Evolutionary conservation across 1,139 yeast species (phyloP), one percentile per base, ranked within the genome.

Genomic region (Lodderomyces elongisporus): DNA sequence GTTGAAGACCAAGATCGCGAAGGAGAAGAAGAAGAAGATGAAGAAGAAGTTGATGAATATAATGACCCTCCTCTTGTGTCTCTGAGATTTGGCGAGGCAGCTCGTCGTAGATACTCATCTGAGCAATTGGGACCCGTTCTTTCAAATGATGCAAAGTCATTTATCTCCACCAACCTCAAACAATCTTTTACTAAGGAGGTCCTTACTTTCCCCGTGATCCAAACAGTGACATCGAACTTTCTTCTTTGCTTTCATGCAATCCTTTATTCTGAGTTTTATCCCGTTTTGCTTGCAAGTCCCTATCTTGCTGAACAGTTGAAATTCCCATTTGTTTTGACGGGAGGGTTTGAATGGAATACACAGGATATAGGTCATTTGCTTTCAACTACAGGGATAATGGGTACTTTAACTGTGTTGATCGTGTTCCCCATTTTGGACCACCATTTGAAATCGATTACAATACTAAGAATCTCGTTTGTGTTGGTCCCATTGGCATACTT

Each of bases 261-360:
- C n/a, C 71, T 74, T 5, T 75, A 63, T 49, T 66, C 64, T 35
- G 84, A 78, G 48, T 74, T 79, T 42, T 54, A 77, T 27, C 84
- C 85, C 7, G 72, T 78, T 4, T 72, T 74, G 36, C 53, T 77
- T 12, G 79, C 83, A 0, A 62, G 75, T 14, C 57, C 64, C 21
- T 53, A 71, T 28, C 57, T 50, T 24, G 50, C 51, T 1, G 48
- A 49, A 10, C 41, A 52, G 9, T 48, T 76, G 13, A 46, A 54
- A 26, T 75, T 78, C 47, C 64, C 63, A 5, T 47, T 52, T 30
- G 40, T 33, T 10, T 50, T 56, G 9, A 44, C 44, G 14, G 65
- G 65, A 3, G 65, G 64, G 4, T 56, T 56, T 44, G 58, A 57
- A 13, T 58, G 51, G 48, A 52, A 56, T 26, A 57, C 78, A 5